Evolutionary conservation across 2,329 filamentous ascomycete species (phyloP).

Genomic region (Thielaviopsis euricoi): DNA sequence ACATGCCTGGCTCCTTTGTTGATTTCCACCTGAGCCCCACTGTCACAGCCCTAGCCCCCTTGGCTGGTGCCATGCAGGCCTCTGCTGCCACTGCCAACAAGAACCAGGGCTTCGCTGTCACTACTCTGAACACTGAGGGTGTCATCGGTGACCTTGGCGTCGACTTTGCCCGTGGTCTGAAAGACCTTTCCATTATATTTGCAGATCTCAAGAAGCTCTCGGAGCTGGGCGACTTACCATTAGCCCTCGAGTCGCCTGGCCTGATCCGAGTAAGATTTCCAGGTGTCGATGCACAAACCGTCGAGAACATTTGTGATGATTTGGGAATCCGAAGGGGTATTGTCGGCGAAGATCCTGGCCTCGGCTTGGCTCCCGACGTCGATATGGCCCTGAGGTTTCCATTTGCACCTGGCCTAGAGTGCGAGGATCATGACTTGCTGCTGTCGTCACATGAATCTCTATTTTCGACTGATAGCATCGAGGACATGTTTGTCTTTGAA

Average conservation of each 20-base stretch:
- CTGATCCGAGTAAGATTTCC: slow-evolving; percentile 73
- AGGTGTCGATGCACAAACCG: slow-evolving; percentile 68
- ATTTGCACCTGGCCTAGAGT: slow-evolving; percentile 47
- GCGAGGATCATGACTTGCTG: slow-evolving; percentile 19
- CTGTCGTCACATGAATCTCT: slow-evolving; percentile 31
- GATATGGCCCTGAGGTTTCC: slow-evolving; percentile 70
- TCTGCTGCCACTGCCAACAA: slow-evolving; percentile 5
- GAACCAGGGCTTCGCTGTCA: slow-evolving; percentile 23
- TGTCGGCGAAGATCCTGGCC: slow-evolving; percentile 60
- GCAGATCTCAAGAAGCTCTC: slow-evolving; percentile 69
- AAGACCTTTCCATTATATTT: slow-evolving; percentile 64
- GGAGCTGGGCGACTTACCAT: slow-evolving; percentile 64
- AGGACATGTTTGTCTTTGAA: slow-evolving; percentile 24
- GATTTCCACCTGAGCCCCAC: slow-evolving; percentile 82
- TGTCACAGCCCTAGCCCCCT: slow-evolving; percentile 68
- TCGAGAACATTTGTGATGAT: slow-evolving; percentile 73
- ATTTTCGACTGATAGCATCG: slow-evolving; percentile 27
- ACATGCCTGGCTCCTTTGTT: slow-evolving; percentile 60
- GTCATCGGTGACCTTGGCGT: slow-evolving; percentile 71
- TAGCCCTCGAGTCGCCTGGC: slow-evolving; percentile 51
- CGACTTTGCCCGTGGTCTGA: slow-evolving; percentile 75
- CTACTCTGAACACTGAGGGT: slow-evolving; percentile 64
- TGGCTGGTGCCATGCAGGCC: slow-evolving; percentile 33
- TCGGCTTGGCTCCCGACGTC: slow-evolving; percentile 49
- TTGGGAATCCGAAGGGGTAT: slow-evolving; percentile 68